These are phyloP conservation scores for Sporothrix curviconia DNA, from an alignment of 2,329 filamentous ascomycete species.

Conservation along the genomic window DNA sequence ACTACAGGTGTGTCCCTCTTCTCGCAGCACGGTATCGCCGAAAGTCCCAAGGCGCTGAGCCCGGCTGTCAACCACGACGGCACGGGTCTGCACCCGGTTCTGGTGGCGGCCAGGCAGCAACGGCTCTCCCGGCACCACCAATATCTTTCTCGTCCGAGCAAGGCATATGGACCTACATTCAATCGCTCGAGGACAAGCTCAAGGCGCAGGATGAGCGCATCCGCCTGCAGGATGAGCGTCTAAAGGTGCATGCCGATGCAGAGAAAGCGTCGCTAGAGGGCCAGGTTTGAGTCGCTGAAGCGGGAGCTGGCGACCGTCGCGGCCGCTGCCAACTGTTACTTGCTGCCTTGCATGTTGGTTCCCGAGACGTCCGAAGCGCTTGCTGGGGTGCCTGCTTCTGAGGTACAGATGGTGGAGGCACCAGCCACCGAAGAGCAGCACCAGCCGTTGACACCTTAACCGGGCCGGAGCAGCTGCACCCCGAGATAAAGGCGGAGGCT, in stretches of 20 bases:
- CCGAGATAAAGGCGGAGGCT: too few relatives aligned
- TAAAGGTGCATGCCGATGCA: conserved; percentile 34
- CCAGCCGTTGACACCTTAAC: too few relatives aligned
- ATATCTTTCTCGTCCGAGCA: conserved; percentile 59
- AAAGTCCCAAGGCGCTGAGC: conserved; percentile 79
- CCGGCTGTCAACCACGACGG: conserved; percentile 33
- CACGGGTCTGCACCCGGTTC: not conserved
- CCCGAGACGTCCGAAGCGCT: too few relatives aligned
- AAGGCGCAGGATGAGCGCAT: conserved; percentile 40
- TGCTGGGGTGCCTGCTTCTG: too few relatives aligned
- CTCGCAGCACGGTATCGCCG: conserved; percentile 64
- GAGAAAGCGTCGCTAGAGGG: conserved; percentile 32
- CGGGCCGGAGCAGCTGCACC: not conserved
- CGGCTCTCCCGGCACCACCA: conserved; percentile 49
- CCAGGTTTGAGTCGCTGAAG: conserved; percentile 30
- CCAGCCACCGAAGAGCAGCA: too few relatives aligned
- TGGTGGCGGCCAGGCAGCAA: conserved; percentile 19
- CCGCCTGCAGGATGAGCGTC: conserved; percentile 23
- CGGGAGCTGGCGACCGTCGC: conserved; percentile 27
- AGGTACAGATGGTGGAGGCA: not conserved
- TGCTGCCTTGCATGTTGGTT: too few relatives aligned
- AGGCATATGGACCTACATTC: conserved; percentile 66
- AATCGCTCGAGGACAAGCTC: conserved; percentile 59
- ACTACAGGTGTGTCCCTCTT: conserved; percentile 49
- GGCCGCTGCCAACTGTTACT: not conserved